A percentile compares a stretch with the other conserved stretches of the same genome.
Evolutionary conservation across 1,139 yeast species (phyloP).

Genomic region (Arxiozyma telluris): DNA sequence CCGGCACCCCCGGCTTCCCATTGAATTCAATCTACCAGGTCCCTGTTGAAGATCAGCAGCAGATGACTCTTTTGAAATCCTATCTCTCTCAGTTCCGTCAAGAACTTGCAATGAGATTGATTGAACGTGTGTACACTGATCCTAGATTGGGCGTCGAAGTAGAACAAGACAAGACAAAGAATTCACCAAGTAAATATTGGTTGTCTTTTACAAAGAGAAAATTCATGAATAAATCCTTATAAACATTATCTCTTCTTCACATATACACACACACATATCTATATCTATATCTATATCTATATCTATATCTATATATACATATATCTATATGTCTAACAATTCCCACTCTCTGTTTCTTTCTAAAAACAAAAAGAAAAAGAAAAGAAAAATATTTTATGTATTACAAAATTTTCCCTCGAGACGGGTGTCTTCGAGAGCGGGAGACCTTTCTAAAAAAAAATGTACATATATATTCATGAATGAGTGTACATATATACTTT

Average conservation of each 20-base stretch:
- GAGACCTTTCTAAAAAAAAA: too few relatives aligned
- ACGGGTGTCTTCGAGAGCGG: too few relatives aligned
- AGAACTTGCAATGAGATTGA: slow-evolving; percentile 75
- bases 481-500: too few relatives aligned
- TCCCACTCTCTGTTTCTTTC: too few relatives aligned
- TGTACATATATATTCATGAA: too few relatives aligned
- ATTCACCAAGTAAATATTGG: slow-evolving; percentile 76
- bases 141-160: slow-evolving; percentile 26
- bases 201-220: slow-evolving; percentile 89
- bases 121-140: slow-evolving; percentile 60
- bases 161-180: slow-evolving; percentile 10
- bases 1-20: slow-evolving; percentile 94
- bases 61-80: slow-evolving; percentile 67
- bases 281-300: slow-evolving; percentile 8
- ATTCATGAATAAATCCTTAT: slow-evolving; percentile 77
- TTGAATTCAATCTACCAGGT: slow-evolving; percentile 66
- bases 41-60: slow-evolving; percentile 66
- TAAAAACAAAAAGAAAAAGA: too few relatives aligned
- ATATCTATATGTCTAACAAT: too few relatives aligned
- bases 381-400: too few relatives aligned
- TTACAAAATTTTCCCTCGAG: too few relatives aligned
- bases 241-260: slow-evolving; percentile 4
- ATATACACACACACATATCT: slow-evolving; percentile 6
- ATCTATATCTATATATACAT: too few relatives aligned
- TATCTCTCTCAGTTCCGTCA: slow-evolving; percentile 91